Conservation (phyloP, 495 filamentous ascomycete species). For the Talaromyces proteolyticus region DNA sequence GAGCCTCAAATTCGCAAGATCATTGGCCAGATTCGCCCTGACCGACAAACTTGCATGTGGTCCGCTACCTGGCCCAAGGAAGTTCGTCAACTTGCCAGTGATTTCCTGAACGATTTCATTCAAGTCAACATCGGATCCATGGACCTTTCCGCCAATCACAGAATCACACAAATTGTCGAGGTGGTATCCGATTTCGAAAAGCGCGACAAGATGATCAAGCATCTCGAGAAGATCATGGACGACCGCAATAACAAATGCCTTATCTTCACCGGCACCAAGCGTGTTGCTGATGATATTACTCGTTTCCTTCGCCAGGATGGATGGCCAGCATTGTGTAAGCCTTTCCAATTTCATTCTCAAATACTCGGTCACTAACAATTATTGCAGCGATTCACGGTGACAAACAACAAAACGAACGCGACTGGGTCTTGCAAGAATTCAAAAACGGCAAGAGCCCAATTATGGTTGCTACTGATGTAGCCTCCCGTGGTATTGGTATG, state of each 20-base stretch:
- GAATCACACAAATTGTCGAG: slow-evolving; percentile 96
- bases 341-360: neutral
- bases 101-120: slow-evolving; percentile 95
- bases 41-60: slow-evolving; percentile 99
- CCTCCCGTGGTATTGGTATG: slow-evolving; percentile 99
- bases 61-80: slow-evolving; percentile 99
- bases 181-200: slow-evolving; percentile 95
- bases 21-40: slow-evolving; percentile 93
- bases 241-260: slow-evolving; percentile 88
- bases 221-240: slow-evolving; percentile 98
- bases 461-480: slow-evolving; percentile 94
- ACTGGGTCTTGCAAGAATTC: slow-evolving; percentile 99
- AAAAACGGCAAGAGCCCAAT: slow-evolving; percentile 90
- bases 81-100: slow-evolving; percentile 88
- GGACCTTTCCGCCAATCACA: slow-evolving; percentile 96
- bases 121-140: slow-evolving; percentile 98
- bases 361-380: slow-evolving; percentile 36
- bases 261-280: slow-evolving; percentile 97
- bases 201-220: slow-evolving; percentile 94
- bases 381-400: slow-evolving; percentile 88
- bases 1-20: slow-evolving; percentile 99
- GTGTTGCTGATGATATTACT: slow-evolving; percentile 96
- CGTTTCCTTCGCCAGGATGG: slow-evolving; percentile 98
- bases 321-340: slow-evolving; percentile 94
- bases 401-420: slow-evolving; percentile 98